Conservation (phyloP, 139 green algal species). For the Haematococcus lacustris region DNA sequence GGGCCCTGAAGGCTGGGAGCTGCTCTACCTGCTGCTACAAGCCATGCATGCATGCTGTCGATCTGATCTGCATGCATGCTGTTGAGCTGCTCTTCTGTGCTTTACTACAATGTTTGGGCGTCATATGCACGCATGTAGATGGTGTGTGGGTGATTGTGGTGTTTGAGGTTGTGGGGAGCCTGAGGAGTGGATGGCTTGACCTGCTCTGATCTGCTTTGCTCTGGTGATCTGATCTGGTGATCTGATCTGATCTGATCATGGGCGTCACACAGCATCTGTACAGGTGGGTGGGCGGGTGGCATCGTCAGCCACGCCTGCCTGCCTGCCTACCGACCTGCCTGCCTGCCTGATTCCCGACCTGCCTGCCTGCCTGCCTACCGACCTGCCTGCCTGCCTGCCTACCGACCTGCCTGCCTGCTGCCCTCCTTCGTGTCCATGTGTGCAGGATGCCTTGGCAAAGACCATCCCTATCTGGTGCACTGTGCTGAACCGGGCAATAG, state of each 20-base stretch:
- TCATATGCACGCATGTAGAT: not conserved
- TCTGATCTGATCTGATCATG: not conserved
- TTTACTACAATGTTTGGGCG: not conserved
- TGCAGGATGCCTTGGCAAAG: slow-evolving; percentile 85
- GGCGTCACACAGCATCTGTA: not conserved
- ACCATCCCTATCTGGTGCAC: slow-evolving; percentile 77
- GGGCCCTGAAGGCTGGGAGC: no score
- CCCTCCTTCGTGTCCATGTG: slow-evolving; percentile 2
- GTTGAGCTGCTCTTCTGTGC: no score
- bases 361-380: no score
- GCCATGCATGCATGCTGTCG: no score
- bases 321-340: no score
- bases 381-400: no score
- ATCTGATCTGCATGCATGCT: no score
- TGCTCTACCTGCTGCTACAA: no score
- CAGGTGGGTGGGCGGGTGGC: not conserved
- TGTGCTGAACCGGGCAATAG: slow-evolving; percentile 54
- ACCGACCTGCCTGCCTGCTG: no score
- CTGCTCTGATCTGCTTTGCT: not conserved
- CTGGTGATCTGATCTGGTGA: not conserved
- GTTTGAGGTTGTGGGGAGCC: not conserved
- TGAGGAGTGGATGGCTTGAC: not conserved
- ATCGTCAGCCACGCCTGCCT: slow-evolving; percentile 2
- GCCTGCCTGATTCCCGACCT: no score
- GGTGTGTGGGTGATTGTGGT: not conserved